phyloP scores from a whole-genome alignment of 2,329 filamentous ascomycete genomes.

The Fusarium siculi region DNA sequence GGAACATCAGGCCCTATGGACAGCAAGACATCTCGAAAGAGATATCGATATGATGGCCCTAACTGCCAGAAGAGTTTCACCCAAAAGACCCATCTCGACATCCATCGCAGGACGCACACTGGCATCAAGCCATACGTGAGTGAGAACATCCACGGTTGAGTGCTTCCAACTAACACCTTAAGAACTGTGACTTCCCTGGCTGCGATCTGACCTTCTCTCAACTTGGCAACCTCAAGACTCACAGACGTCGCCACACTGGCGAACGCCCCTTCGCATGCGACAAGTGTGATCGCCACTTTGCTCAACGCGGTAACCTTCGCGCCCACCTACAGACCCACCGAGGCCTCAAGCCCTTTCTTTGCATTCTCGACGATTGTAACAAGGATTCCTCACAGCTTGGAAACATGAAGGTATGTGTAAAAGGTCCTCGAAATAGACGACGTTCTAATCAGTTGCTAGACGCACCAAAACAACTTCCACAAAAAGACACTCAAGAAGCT shows the following conservation, averaged over 20 bases:
- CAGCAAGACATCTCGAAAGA: too few species aligned
- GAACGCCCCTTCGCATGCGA: constrained; percentile 86
- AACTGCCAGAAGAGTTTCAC: too few species aligned
- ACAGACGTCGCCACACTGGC: constrained; percentile 87
- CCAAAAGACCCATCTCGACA: too few species aligned
- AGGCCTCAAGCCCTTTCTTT: constrained; percentile 80
- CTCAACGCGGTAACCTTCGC: too few species aligned
- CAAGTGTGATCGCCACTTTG: too few species aligned
- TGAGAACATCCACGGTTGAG: constrained; percentile 31
- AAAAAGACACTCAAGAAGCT: constrained; percentile 75
- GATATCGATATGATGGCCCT: too few species aligned
- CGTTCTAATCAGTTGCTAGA: constrained; percentile 57
- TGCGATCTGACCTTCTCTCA: constrained; percentile 89
- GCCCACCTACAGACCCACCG: too few species aligned
- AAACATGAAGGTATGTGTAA: constrained; percentile 79
- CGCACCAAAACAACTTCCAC: constrained; percentile 96
- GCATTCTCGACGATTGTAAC: constrained; percentile 82
- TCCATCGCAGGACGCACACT: constrained; percentile 88
- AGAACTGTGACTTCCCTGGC: constrained; percentile 75
- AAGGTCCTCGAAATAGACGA: neutral
- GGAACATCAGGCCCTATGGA: constrained; percentile 40
- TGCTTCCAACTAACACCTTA: constrained; percentile 38
- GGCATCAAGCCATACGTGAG: constrained; percentile 91
- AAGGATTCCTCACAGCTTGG: constrained; percentile 88
- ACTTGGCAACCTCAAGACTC: constrained; percentile 91